A percentile compares a stretch with the other conserved stretches of the same genome.
These are phyloP conservation scores for Yamadazyma sp. DNA, from an alignment of 805 yeast genomes.

Conservation along the genomic window DNA sequence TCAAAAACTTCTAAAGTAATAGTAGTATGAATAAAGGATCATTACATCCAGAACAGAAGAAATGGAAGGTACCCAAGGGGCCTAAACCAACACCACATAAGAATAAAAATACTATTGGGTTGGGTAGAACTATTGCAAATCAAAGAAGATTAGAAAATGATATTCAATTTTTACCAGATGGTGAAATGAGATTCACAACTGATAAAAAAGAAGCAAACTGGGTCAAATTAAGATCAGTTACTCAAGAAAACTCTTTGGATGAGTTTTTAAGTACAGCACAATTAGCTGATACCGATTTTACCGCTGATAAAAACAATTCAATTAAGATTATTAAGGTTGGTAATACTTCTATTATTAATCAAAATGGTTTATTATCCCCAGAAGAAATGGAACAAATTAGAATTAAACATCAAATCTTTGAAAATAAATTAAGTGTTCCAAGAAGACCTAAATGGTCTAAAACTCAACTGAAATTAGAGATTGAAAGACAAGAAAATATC, in stretches of 20 bases:
- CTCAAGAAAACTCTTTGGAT: conserved; percentile 90
- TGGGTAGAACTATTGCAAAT: conserved; percentile 80
- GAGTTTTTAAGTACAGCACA: conserved; percentile 95
- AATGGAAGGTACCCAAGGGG: conserved; percentile 87
- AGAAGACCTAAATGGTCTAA: conserved; percentile 87
- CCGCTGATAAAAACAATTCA: conserved; percentile 82
- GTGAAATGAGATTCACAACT: conserved; percentile 86
- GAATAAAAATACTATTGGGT: conserved; percentile 78
- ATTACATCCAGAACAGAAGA: conserved; percentile 51
- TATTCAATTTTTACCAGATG: conserved; percentile 74
- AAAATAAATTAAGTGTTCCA: conserved; percentile 77
- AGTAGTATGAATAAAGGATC: conserved; percentile 32
- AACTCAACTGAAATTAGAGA: conserved; percentile 65
- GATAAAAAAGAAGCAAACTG: conserved; percentile 80
- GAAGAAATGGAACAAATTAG: conserved; percentile 65
- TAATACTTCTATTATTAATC: conserved; percentile 38
- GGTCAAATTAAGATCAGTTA: conserved; percentile 89
- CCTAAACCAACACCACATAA: conserved; percentile 86
- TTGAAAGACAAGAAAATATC: conserved; percentile 84
- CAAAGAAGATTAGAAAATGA: conserved; percentile 67
- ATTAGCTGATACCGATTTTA: conserved; percentile 92
- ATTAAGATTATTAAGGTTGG: conserved; percentile 82
- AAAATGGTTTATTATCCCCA: conserved; percentile 51
- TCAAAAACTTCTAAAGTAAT: conserved; percentile 2
- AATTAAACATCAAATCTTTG: conserved; percentile 63